These are phyloP conservation scores for Mycena capillaripes DNA, from an alignment of 768 basidiomycete species.

Conservation along the genomic window DNA sequence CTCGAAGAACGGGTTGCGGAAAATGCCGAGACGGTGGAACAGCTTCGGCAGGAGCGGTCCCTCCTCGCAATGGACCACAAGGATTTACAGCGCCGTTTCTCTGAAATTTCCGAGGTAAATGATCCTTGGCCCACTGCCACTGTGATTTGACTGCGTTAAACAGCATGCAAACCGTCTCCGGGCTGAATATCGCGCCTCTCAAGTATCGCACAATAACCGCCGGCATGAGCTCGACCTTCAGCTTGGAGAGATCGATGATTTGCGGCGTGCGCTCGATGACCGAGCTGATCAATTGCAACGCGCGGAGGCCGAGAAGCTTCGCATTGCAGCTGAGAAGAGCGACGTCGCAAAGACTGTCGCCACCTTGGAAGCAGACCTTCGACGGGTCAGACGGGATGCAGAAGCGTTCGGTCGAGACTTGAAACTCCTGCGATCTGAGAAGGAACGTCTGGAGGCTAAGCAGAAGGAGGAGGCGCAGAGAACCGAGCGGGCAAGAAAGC, in stretches of 20 bases:
- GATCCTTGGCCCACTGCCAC: background rate
- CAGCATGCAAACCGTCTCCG: constrained; percentile 75
- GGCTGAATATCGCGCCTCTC: constrained; percentile 70
- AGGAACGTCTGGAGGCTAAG: constrained; percentile 70
- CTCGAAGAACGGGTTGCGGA: constrained; percentile 78
- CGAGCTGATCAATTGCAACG: constrained; percentile 74
- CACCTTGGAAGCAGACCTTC: constrained; percentile 78
- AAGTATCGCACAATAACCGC: constrained; percentile 77
- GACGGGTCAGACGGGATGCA: constrained; percentile 81
- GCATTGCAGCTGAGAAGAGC: constrained; percentile 71
- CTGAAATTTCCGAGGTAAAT: constrained; percentile 77
- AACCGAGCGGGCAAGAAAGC: constrained; percentile 76
- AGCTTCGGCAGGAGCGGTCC: constrained; percentile 83
- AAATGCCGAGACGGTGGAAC: constrained; percentile 79
- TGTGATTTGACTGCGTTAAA: constrained; percentile 3
- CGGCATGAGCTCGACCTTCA: constrained; percentile 83
- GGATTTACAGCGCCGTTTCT: constrained; percentile 76
- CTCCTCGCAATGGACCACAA: constrained; percentile 79
- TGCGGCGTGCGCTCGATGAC: constrained; percentile 74
- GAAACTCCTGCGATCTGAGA: constrained; percentile 74
- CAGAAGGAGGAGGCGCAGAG: constrained; percentile 68
- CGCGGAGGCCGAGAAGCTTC: constrained; percentile 74
- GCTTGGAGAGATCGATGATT: constrained; percentile 80
- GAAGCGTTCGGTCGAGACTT: constrained; percentile 85
- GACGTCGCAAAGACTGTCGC: constrained; percentile 78